phyloP scores from a whole-genome alignment of 1,284 basidiomycete species.

The Coriolopsis trogii region DNA sequence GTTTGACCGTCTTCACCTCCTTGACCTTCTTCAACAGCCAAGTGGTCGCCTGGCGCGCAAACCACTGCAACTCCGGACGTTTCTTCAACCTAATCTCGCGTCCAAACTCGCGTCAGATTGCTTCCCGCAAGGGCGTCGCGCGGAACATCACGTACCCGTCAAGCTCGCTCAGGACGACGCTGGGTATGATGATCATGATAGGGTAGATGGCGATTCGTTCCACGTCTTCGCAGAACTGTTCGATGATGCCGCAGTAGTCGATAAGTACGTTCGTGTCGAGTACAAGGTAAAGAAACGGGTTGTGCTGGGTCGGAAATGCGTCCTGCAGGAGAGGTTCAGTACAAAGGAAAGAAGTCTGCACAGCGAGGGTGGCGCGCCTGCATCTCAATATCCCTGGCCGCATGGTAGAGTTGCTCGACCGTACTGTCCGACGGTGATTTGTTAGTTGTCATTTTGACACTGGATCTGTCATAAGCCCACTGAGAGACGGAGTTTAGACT shows the following conservation, averaged over 20 bases:
- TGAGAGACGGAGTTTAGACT: too few relatives aligned
- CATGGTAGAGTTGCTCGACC: constrained; percentile 51
- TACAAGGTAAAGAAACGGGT: constrained; percentile 47
- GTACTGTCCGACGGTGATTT: constrained; percentile 37
- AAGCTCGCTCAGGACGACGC: constrained; percentile 71
- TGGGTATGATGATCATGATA: constrained; percentile 66
- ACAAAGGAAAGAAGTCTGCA: background rate
- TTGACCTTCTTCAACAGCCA: constrained; percentile 71
- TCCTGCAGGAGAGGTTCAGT: constrained; percentile 15
- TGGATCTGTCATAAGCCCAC: too few relatives aligned
- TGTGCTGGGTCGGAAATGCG: constrained; percentile 15
- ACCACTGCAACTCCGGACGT: constrained; percentile 57
- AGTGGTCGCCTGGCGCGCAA: constrained; percentile 68
- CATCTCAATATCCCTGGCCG: constrained; percentile 74
- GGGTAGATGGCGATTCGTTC: constrained; percentile 50
- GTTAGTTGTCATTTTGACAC: constrained; percentile 6
- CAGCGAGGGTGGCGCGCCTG: constrained; percentile 36
- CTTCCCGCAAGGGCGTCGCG: background rate
- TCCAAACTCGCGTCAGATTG: too few relatives aligned
- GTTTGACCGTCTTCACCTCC: constrained; percentile 58
- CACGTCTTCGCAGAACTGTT: constrained; percentile 64
- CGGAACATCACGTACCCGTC: constrained; percentile 54
- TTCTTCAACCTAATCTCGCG: constrained; percentile 80
- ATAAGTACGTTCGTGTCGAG: constrained; percentile 77
- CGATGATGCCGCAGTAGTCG: constrained; percentile 61